phyloP scores from a whole-genome alignment of 1,284 basidiomycete genomes.

The Neonothopanus nambi region DNA sequence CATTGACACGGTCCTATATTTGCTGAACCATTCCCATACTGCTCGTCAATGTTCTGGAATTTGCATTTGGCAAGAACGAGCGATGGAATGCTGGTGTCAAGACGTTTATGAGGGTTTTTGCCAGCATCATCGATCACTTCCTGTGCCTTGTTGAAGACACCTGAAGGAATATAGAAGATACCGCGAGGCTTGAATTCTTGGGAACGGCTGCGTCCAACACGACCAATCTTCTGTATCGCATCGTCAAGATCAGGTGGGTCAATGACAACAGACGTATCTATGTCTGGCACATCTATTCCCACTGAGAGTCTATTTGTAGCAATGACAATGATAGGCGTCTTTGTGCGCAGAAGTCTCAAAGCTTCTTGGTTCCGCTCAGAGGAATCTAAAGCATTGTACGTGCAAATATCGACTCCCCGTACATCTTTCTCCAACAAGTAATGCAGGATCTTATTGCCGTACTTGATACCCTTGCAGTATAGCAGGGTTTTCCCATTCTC shows the following conservation, averaged over 20 bases:
- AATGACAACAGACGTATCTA: slow-evolving; percentile 22
- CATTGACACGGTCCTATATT: slow-evolving; percentile 22
- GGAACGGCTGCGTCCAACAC: slow-evolving; percentile 12
- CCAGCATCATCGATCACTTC: too few relatives aligned
- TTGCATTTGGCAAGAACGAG: too few relatives aligned
- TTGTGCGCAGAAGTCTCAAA: slow-evolving; percentile 18
- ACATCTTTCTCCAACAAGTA: neutral
- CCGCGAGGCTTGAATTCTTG: slow-evolving; percentile 13
- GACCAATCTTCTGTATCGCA: slow-evolving; percentile 25
- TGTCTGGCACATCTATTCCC: slow-evolving; percentile 23
- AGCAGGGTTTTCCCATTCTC: slow-evolving; percentile 26
- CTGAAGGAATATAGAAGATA: slow-evolving; percentile 23
- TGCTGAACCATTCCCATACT: slow-evolving; percentile 11
- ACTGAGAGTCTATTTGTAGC: slow-evolving; percentile 27
- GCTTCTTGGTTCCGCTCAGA: neutral
- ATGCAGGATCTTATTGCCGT: slow-evolving; percentile 25
- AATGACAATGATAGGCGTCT: slow-evolving; percentile 19
- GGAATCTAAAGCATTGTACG: neutral
- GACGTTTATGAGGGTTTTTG: too few relatives aligned
- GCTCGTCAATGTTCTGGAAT: too few relatives aligned
- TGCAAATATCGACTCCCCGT: neutral
- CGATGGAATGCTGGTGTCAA: too few relatives aligned
- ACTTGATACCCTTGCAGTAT: slow-evolving; percentile 27
- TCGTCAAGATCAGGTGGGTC: slow-evolving; percentile 26
- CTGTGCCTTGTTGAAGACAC: slow-evolving; percentile 10